Base-by-base conservation (phyloP, 2,329 filamentous ascomycete genomes). In the Aspergillus jensenii region DNA sequence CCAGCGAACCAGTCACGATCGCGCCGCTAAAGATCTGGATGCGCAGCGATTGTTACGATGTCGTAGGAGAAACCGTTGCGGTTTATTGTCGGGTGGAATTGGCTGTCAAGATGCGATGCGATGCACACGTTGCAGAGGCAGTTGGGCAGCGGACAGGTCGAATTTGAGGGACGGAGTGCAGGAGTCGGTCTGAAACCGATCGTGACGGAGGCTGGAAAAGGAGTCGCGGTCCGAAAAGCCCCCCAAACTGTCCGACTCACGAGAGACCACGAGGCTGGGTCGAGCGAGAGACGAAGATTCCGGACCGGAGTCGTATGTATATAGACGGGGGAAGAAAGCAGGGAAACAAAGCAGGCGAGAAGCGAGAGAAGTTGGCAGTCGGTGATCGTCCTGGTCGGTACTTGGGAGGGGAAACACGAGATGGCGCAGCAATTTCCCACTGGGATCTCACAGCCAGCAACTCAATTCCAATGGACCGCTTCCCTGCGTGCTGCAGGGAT, bases 1-100 rank as follows among this genome's bases (percentile, higher is more conserved):
- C 55, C 51, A 61, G 51, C 51, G 27, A 50, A 63, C 51, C 57
- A 52, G 61, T 66, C 58, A 64, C 59, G 61, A 67, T 65, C 59
- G 63, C 60, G 64, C 62, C 59, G 64, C 61, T 55, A 62, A 62
- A 59, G 65, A 67, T 63, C 60, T 57, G 52, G 54, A 48, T 44
- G 56, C 50, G 44, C 44, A 48, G 43, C 23, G 27, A 33, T 11
- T 37, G 35, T 56, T 52, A 59, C 21, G 50, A 55, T 55, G 56
- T 52, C 47, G 49, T 21, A 11, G 25, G n/a, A 33, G 39, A 7
- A 39, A 31, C 33, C 23, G n/a, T 4, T 47, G 40, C 33, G 19
- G 27, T 44, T 11, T 39, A 23, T 37, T 52, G 47, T 52, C 41
- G 33, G 12, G 35, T 43, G 33, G 50, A 31, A 45, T 41, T 14